phyloP scores from a whole-genome alignment of 2,329 filamentous ascomycete genomes.

The Aspergillus sergii region DNA sequence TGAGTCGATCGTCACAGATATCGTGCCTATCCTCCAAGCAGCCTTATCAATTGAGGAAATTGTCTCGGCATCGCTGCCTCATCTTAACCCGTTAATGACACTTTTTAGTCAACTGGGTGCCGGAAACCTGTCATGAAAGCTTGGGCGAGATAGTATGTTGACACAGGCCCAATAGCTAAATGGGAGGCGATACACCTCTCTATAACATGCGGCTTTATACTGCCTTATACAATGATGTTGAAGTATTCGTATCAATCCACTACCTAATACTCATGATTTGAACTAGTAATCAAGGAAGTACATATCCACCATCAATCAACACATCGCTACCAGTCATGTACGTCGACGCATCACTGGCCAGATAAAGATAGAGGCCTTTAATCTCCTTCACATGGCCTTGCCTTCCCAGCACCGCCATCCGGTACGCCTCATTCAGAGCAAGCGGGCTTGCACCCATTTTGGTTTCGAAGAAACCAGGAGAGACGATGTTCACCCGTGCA shows the following conservation, averaged over 20 bases:
- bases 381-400: slow-evolving; percentile 40
- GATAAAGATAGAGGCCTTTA: slow-evolving; percentile 47
- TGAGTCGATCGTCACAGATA: no score
- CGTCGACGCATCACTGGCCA: slow-evolving; percentile 50
- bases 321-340: slow-evolving; percentile 54
- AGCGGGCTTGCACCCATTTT: slow-evolving; percentile 54
- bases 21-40: no score
- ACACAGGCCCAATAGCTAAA: no score
- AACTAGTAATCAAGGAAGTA: slow-evolving; percentile 22
- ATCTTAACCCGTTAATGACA: no score
- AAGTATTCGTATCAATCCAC: accelerated
- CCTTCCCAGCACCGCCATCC: slow-evolving; percentile 52
- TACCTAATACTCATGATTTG: accelerated
- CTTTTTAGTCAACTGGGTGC: no score
- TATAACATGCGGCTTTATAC: accelerated
- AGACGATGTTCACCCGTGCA: slow-evolving; percentile 59
- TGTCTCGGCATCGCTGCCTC: no score
- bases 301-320: slow-evolving; percentile 54
- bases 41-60: no score
- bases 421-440: slow-evolving; percentile 48
- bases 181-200: no score
- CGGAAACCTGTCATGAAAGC: no score
- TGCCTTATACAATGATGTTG: no score
- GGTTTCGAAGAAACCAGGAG: slow-evolving; percentile 59
- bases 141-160: no score